phyloP scores from a whole-genome alignment of 805 yeast species.

The Starmera pachycereana region DNA sequence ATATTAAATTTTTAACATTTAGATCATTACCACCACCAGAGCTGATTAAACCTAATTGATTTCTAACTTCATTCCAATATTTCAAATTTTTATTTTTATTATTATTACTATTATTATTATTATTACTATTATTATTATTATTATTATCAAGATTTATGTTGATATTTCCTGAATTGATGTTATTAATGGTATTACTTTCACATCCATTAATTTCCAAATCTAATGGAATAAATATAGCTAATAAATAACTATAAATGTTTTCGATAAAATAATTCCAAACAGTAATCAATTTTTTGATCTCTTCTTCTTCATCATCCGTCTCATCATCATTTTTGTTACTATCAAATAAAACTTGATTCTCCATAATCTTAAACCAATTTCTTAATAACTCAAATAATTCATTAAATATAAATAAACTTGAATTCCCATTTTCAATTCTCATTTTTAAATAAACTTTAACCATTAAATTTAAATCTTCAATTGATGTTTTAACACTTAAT shows the following conservation, averaged over 20 bases:
- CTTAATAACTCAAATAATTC: constrained; percentile 37
- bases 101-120: too few species aligned
- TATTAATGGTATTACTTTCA: constrained; percentile 7
- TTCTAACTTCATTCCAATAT: constrained; percentile 17
- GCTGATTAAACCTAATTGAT: constrained; percentile 8
- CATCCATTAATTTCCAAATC: constrained; percentile 31
- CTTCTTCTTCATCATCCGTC: constrained; percentile 17
- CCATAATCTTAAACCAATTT: constrained; percentile 31
- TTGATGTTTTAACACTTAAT: constrained; percentile 31
- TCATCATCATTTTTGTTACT: constrained; percentile 10
- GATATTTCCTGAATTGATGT: too few species aligned
- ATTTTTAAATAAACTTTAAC: constrained; percentile 30
- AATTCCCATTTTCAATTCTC: constrained; percentile 25
- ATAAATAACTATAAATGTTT: constrained; percentile 45
- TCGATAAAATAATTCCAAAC: constrained; percentile 51
- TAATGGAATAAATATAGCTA: constrained; percentile 53
- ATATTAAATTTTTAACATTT: constrained; percentile 27
- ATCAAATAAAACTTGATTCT: constrained; percentile 23
- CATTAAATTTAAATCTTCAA: constrained; percentile 46
- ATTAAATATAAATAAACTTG: constrained; percentile 26
- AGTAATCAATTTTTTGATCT: constrained; percentile 24
- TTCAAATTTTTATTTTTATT: constrained; percentile 10
- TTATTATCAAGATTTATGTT: too few species aligned
- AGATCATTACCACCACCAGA: constrained; percentile 2
- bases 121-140: too few species aligned